Evolutionary conservation across 2,329 filamentous ascomycete species (phyloP).

Genomic region (Ophiosphaerella herpotricha): DNA sequence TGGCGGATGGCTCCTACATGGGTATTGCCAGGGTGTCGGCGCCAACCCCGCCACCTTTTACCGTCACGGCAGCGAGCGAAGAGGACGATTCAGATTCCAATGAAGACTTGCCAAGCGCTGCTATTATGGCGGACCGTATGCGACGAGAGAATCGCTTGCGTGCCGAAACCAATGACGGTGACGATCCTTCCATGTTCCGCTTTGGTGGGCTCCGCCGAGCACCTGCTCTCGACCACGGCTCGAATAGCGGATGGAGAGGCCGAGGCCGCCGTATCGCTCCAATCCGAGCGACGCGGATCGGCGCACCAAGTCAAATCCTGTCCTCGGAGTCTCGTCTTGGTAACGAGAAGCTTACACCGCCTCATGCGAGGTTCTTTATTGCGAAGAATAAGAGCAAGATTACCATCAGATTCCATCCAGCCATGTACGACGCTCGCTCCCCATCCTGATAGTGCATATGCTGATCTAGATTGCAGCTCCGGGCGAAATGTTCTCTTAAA

Average conservation of each 20-base stretch:
- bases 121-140: constrained; percentile 47
- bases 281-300: constrained; percentile 36
- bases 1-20: constrained; percentile 23
- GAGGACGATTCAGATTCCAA: constrained; percentile 41
- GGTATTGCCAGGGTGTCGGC: constrained; percentile 36
- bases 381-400: constrained; percentile 82
- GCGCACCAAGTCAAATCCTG: constrained; percentile 42
- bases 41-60: constrained; percentile 47
- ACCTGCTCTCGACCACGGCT: constrained; percentile 26
- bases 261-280: constrained; percentile 29
- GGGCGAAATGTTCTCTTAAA: constrained; percentile 86
- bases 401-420: constrained; percentile 82
- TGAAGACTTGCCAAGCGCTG: constrained; percentile 45
- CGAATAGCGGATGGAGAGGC: constrained; percentile 32
- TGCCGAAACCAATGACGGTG: constrained; percentile 44
- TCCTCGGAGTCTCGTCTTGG: constrained; percentile 24
- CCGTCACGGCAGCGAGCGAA: constrained; percentile 45
- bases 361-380: constrained; percentile 83
- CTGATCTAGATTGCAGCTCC: constrained; percentile 52
- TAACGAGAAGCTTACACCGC: constrained; percentile 59
- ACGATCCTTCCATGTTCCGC: constrained; percentile 36
- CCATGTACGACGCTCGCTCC: constrained; percentile 57
- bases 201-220: constrained; percentile 29
- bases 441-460: constrained; percentile 1
- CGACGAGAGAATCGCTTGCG: constrained; percentile 46